Conservation (phyloP, 1,139 yeast genomes). For the Pneumocystis carinii region DNA sequence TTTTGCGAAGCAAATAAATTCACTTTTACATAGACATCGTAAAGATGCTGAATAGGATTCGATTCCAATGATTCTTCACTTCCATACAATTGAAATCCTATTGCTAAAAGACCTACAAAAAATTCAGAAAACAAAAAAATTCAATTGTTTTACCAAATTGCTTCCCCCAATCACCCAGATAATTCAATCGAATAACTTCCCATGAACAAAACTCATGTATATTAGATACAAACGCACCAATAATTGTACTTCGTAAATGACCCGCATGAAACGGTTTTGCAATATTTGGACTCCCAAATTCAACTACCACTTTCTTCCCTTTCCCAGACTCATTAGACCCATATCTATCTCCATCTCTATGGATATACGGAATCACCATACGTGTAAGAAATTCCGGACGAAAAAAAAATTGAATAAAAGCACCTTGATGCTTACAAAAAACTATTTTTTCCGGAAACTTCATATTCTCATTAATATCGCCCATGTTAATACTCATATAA, state of each 20-base stretch:
- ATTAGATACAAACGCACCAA: conserved; percentile 91
- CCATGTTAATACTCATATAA: conserved; percentile 32
- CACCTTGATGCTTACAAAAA: conserved; percentile 44
- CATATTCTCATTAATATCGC: conserved; percentile 27
- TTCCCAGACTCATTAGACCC: conserved; percentile 68
- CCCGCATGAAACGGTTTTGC: conserved; percentile 99
- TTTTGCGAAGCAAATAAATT: conserved; percentile 37
- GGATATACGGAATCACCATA: conserved; percentile 56
- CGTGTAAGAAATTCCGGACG: conserved; percentile 49
- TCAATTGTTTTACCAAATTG: conserved; percentile 59
- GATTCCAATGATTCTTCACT: conserved; percentile 49
- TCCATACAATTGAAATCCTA: conserved; percentile 81
- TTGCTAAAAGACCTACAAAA: conserved; percentile 39
- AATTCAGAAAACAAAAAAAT: neutral
- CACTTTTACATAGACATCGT: conserved; percentile 80
- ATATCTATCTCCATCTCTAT: conserved; percentile 43
- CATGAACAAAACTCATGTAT: conserved; percentile 82
- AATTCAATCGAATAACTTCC: conserved; percentile 79
- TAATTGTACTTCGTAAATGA: conserved; percentile 91
- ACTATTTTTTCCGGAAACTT: conserved; percentile 51
- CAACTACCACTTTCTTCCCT: conserved; percentile 62
- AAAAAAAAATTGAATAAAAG: conserved; percentile 81
- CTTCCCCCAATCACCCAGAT: conserved; percentile 98
- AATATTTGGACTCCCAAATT: conserved; percentile 93
- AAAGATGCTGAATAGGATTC: conserved; percentile 90